Percentiles rank a stretch among this genome's conserved stretches.
Evolutionary conservation across 352 stramenopile genomes (phyloP).

Genomic region (Pythium aristosporum): DNA sequence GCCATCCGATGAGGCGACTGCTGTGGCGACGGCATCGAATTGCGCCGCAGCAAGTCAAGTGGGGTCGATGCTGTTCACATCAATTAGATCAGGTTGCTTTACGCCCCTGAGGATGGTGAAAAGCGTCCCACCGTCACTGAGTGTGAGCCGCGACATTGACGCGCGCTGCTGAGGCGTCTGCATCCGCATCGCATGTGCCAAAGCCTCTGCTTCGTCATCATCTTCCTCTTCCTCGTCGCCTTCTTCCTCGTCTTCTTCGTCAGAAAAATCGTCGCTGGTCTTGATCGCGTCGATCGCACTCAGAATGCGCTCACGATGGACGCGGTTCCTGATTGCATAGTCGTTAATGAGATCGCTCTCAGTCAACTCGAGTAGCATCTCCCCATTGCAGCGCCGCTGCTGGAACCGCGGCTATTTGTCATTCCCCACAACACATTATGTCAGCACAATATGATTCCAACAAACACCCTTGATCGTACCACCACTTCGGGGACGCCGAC

Average conservation of each 20-base stretch:
- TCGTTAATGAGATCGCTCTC: slow-evolving; percentile 80
- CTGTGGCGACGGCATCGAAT: slow-evolving; percentile 40
- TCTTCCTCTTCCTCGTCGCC: slow-evolving; percentile 38
- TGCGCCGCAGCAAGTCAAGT: slow-evolving; percentile 44
- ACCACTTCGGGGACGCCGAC: slow-evolving; percentile 69
- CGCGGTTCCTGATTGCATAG: slow-evolving; percentile 63
- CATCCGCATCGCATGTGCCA: slow-evolving; percentile 10
- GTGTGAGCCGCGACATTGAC: slow-evolving; percentile 17
- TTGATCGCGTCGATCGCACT: slow-evolving; percentile 79
- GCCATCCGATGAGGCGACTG: slow-evolving; percentile 9
- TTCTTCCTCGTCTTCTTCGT: slow-evolving; percentile 57
- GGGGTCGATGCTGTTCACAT: slow-evolving; percentile 21
- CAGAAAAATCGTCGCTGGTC: slow-evolving; percentile 61
- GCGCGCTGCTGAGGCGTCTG: slow-evolving; percentile 16
- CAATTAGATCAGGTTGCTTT: neutral
- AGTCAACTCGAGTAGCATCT: slow-evolving; percentile 67
- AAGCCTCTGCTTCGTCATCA: slow-evolving; percentile 31
- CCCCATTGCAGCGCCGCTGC: slow-evolving; percentile 60
- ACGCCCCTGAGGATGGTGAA: no score
- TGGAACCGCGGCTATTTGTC: slow-evolving; percentile 54
- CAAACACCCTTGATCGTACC: slow-evolving; percentile 30
- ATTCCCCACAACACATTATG: neutral
- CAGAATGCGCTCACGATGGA: slow-evolving; percentile 69
- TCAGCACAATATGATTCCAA: slow-evolving; percentile 1
- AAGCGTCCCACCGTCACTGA: slow-evolving; percentile 25